A percentile compares a stretch with the other conserved stretches of the same genome.
These are phyloP conservation scores for Taxillus chinensis DNA, from an alignment of 164 flowering plant species.

Conservation along the genomic window DNA sequence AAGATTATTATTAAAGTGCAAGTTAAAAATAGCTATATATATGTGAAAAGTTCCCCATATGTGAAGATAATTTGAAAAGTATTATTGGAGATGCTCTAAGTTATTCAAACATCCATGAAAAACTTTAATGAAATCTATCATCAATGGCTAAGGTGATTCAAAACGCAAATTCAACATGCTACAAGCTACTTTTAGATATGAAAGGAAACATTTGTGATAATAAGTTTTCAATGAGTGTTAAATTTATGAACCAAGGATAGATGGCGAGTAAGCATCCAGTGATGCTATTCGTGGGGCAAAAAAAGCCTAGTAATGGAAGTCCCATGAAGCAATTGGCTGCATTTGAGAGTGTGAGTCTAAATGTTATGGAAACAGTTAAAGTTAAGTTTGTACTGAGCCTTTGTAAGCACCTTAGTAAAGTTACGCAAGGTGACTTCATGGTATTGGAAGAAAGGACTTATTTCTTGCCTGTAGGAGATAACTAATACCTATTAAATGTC, in stretches of 20 bases:
- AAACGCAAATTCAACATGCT: neutral
- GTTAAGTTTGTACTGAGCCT: conserved; percentile 47
- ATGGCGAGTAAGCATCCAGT: conserved; percentile 72
- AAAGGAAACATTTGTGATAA: conserved; percentile 34
- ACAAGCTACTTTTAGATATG: conserved; percentile 32
- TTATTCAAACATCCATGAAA: conserved; percentile 31
- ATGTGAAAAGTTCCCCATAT: too few relatives aligned
- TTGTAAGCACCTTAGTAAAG: conserved; percentile 66
- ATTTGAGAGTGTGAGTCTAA: conserved; percentile 47
- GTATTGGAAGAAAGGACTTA: conserved; percentile 52
- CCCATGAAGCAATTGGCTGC: conserved; percentile 59
- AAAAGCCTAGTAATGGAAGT: conserved; percentile 18
- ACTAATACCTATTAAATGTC: conserved; percentile 32
- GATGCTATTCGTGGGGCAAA: conserved; percentile 37
- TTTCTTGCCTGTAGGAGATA: conserved; percentile 52
- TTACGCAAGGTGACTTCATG: conserved; percentile 53
- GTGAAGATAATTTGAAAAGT: too few relatives aligned
- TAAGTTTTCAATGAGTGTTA: conserved; percentile 31
- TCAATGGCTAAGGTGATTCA: neutral
- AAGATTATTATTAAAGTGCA: too few relatives aligned
- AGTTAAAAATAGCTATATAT: too few relatives aligned
- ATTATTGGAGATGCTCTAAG: conserved; percentile 12
- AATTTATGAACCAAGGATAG: conserved; percentile 52
- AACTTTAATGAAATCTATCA: neutral
- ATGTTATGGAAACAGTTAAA: conserved; percentile 37